These are phyloP conservation scores for Suillus clintonianus DNA, from an alignment of 768 basidiomycete genomes.

Conservation along the genomic window DNA sequence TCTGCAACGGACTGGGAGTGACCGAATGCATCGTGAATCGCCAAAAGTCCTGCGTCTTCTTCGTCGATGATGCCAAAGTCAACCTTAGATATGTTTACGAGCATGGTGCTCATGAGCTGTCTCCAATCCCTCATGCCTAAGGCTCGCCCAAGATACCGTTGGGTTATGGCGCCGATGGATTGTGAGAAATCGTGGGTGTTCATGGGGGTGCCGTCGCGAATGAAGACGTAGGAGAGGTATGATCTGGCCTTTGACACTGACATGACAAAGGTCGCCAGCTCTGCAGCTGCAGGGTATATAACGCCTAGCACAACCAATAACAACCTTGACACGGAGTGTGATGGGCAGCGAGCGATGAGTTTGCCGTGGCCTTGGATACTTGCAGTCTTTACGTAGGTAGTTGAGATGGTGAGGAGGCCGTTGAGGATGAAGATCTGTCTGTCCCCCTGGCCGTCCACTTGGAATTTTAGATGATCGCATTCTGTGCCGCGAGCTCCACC, in stretches of 20 bases:
- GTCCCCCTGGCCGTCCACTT: neutral
- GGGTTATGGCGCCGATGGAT: neutral
- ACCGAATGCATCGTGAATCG: neutral
- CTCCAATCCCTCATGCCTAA: neutral
- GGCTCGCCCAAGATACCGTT: neutral
- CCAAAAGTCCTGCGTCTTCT: neutral
- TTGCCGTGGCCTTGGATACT: conserved; percentile 9
- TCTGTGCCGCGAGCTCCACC: conserved; percentile 18
- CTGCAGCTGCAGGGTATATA: neutral
- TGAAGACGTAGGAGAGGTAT: neutral
- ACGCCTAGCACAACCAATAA: neutral
- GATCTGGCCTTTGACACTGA: neutral
- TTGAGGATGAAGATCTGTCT: conserved; percentile 18
- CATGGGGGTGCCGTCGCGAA: neutral
- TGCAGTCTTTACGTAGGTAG: conserved; percentile 16
- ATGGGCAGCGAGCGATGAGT: conserved; percentile 10
- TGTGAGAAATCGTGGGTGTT: neutral
- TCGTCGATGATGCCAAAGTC: neutral
- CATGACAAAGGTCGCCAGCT: neutral
- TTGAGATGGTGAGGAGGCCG: conserved; percentile 10
- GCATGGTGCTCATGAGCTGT: neutral
- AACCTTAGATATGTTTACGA: neutral
- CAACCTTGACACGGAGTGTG: conserved; percentile 4
- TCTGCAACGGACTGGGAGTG: neutral
- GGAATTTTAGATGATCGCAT: conserved; percentile 11